Base-by-base conservation (phyloP, 148 eudicot genomes). In the Euryodendron excelsum region DNA sequence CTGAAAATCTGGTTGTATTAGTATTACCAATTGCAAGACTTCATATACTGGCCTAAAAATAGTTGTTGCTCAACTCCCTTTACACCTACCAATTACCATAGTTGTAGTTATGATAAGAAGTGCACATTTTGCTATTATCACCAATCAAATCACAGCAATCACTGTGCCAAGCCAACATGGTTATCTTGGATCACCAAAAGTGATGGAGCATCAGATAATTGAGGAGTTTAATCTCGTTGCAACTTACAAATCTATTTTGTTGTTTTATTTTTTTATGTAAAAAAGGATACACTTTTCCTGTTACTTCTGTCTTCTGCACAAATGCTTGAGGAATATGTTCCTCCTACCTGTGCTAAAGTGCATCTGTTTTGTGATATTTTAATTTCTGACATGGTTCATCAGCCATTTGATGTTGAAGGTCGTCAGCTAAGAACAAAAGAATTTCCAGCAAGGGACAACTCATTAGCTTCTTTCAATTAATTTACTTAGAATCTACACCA, bases 11-110 rank as follows among this genome's bases (percentile, higher is more conserved):
- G 21, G 36, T 33, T 63, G 39, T 23, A 63, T n/a, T 63, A 33
- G 37, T 4, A 31, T 31, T 63, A 18, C 4, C 33, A 61, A 61
- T 61, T 61, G 33, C 5, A 9, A 61, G 30, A 13, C 66, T 28
- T 61, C 66, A 61, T 61, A 61, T 61, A 27, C 34, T 11, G 66
- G 34, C 66, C 66, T 61, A 28, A 28, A 61, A 61, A 61, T 64
- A 17, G 1, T 31, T 64, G 41, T 31, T 31, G 41, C 21, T 64
- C 23, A 64, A 33, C 69, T 64, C 6, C 41, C 23, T 8, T 67
- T 41, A n/a, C 44, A 39, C 47, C 13, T 9, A 39, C 48, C 21
- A n/a, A n/a, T 6, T 2, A 15, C 3, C 12, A 7, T 33, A 64
- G 39, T 7, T 20, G 25, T 67, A n/a, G 21, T 33, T 41, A 41